These are phyloP conservation scores for Zizania latifolia DNA, from an alignment of 176 grass and related monocot genomes.

Conservation along the genomic window DNA sequence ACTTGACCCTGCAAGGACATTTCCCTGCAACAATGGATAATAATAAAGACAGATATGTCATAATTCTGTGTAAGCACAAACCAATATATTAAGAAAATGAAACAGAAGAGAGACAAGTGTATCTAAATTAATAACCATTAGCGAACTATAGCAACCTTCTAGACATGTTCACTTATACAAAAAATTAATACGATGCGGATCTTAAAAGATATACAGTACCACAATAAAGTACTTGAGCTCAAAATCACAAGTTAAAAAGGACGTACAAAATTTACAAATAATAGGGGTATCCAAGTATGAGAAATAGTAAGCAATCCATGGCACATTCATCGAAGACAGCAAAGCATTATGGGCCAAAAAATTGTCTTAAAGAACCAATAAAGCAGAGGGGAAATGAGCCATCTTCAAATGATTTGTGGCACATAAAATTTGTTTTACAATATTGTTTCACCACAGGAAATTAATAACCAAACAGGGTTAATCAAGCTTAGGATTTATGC, in stretches of 20 bases:
- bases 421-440: conserved; percentile 4
- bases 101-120: neutral
- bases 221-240: neutral
- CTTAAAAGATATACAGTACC: neutral
- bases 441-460: neutral
- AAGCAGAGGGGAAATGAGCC: neutral
- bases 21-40: conserved; percentile 46
- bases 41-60: neutral
- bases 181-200: neutral
- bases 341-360: neutral
- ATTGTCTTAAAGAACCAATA: neutral
- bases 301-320: conserved; percentile 1
- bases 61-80: neutral
- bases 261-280: neutral
- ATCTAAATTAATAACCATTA: neutral
- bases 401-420: neutral
- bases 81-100: neutral
- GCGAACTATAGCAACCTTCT: neutral
- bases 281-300: neutral
- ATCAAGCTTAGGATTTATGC: neutral
- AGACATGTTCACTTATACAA: neutral
- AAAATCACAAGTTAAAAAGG: neutral
- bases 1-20: conserved; percentile 70
- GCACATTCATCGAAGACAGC: neutral
- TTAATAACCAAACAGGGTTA: neutral